phyloP scores from a whole-genome alignment of 306 rosid species.

The Boehmeria nivea region DNA sequence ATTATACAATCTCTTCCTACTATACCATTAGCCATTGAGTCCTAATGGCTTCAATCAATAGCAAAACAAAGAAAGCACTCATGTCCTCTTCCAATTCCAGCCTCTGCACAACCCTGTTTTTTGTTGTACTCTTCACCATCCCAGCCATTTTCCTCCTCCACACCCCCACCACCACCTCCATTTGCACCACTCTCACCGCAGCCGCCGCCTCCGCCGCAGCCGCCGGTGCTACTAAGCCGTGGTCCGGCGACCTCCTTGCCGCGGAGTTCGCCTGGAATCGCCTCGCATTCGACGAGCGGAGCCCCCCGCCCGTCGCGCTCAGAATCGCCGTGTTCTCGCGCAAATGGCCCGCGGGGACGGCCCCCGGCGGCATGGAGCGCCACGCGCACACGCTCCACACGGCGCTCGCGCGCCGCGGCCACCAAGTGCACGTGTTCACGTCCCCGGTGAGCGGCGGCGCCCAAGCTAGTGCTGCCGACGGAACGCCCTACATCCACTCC shows the following conservation, averaged over 20 bases:
- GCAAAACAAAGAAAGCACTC: constrained; percentile 42
- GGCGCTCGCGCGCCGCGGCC: constrained; percentile 72
- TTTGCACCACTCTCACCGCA: constrained; percentile 40
- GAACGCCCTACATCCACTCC: constrained; percentile 62
- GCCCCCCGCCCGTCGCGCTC: constrained; percentile 37
- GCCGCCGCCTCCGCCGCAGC: constrained; percentile 15
- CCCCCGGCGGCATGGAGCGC: constrained; percentile 98
- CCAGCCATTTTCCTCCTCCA: constrained; percentile 67
- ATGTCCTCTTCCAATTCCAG: constrained; percentile 35
- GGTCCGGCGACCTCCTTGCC: constrained; percentile 71
- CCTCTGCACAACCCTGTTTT: constrained; percentile 65
- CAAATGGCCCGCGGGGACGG: constrained; percentile 81
- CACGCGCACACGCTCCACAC: constrained; percentile 88
- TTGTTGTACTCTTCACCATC: constrained; percentile 62
- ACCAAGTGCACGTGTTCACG: constrained; percentile 78
- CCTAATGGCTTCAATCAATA: constrained; percentile 62
- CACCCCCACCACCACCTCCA: constrained; percentile 49
- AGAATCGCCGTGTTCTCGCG: constrained; percentile 85
- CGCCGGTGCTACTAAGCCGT: constrained; percentile 32
- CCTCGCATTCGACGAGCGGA: constrained; percentile 36
- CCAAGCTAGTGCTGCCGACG: constrained; percentile 9
- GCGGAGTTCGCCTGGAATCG: constrained; percentile 85
- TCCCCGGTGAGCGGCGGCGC: constrained; percentile 44
- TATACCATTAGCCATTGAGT: background rate
- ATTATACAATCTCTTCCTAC: background rate